These are phyloP conservation scores for Ensete ventricosum DNA, from an alignment of 176 grass and related monocot genomes.

Conservation along the genomic window DNA sequence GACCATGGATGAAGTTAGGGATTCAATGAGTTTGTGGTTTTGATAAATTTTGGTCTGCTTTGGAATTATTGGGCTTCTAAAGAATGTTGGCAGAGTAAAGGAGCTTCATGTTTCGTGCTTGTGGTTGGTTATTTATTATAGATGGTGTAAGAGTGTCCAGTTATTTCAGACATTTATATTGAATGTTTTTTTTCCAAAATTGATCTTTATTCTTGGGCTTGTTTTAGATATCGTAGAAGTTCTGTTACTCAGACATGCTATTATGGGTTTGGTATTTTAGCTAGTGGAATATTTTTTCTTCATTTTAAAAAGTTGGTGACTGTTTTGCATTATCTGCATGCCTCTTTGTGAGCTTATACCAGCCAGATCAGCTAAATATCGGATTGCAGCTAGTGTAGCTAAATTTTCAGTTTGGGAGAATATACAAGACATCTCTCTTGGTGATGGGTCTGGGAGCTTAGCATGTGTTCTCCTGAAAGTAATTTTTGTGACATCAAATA, in stretches of 20 bases:
- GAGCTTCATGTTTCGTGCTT: too few relatives aligned
- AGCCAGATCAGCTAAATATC: background rate
- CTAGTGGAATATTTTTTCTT: too few relatives aligned
- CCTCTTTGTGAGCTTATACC: background rate
- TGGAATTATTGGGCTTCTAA: too few relatives aligned
- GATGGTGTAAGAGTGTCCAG: background rate
- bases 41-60: too few relatives aligned
- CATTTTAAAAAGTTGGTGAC: background rate
- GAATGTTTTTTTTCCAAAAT: background rate
- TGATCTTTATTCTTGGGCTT: background rate
- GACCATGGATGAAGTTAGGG: background rate
- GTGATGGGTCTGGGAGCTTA: background rate
- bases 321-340: background rate
- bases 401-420: too few relatives aligned
- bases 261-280: too few relatives aligned
- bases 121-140: too few relatives aligned
- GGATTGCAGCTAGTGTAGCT: too few relatives aligned
- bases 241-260: too few relatives aligned
- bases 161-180: background rate
- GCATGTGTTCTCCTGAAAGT: background rate
- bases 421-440: background rate
- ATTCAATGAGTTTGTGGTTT: background rate
- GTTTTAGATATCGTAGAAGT: background rate
- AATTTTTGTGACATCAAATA: background rate
- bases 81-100: too few relatives aligned